Evolutionary conservation across 805 yeast species (phyloP).

Genomic region (Candida insectalens): DNA sequence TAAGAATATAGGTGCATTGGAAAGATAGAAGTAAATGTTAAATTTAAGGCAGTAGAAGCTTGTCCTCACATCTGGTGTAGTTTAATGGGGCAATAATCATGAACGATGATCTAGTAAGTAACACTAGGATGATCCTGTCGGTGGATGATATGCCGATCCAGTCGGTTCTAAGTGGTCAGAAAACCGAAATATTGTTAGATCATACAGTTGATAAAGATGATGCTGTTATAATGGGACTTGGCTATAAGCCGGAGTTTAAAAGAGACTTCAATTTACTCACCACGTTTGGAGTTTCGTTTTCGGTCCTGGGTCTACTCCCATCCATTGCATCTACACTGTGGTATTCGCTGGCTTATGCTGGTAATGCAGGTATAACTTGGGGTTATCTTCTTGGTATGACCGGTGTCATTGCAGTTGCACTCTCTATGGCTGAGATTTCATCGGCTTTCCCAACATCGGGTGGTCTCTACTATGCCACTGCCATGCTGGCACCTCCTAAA

Average conservation of each 20-base stretch:
- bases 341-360: slow-evolving; percentile 51
- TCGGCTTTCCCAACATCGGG: slow-evolving; percentile 57
- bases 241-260: slow-evolving; percentile 54
- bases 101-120: too few relatives aligned
- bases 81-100: too few relatives aligned
- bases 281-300: slow-evolving; percentile 53
- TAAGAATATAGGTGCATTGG: too few relatives aligned
- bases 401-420: slow-evolving; percentile 47
- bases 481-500: slow-evolving; percentile 49
- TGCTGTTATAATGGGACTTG: slow-evolving; percentile 44
- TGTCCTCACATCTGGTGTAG: too few relatives aligned
- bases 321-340: slow-evolving; percentile 54
- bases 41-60: too few relatives aligned
- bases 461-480: slow-evolving; percentile 60
- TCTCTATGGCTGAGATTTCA: slow-evolving; percentile 54
- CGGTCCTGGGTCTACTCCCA: slow-evolving; percentile 54
- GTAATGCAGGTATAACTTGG: slow-evolving; percentile 58
- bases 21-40: too few relatives aligned
- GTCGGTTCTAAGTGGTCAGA: slow-evolving; percentile 17
- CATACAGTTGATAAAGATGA: slow-evolving; percentile 40
- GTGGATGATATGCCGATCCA: slow-evolving; percentile 19
- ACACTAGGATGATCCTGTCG: too few relatives aligned
- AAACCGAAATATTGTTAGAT: slow-evolving; percentile 26
- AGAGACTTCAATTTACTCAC: slow-evolving; percentile 52
- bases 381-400: slow-evolving; percentile 44